A percentile compares a stretch with the other conserved stretches of the same genome.
Conservation (phyloP, 139 green algal species). For the Picochlorum sp. region DNA sequence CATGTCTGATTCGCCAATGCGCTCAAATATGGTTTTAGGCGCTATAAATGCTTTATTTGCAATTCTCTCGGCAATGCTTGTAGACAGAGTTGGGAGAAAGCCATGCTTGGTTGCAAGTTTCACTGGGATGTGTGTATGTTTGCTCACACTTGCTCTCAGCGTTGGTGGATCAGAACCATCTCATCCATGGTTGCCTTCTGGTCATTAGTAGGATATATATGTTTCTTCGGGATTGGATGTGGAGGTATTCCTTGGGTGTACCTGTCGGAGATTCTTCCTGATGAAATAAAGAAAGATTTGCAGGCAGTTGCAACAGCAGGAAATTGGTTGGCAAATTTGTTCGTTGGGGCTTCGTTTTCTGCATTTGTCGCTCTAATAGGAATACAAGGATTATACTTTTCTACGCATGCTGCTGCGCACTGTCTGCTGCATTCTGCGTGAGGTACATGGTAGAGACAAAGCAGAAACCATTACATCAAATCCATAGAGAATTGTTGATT, state of each 20-base stretch:
- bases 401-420: conserved; percentile 37
- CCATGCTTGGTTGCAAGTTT: conserved; percentile 71
- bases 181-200: conserved; percentile 18
- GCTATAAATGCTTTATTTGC: conserved; percentile 81
- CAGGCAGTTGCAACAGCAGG: conserved; percentile 38
- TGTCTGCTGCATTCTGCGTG: conserved; percentile 27
- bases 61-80: conserved; percentile 60
- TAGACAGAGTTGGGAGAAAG: conserved; percentile 75
- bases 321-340: conserved; percentile 45
- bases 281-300: conserved; percentile 53
- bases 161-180: no score
- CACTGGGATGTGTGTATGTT: conserved; percentile 56
- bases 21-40: conserved; percentile 69
- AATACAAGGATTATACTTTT: conserved; percentile 41
- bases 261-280: conserved; percentile 60
- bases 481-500: conserved; percentile 9
- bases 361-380: conserved; percentile 36
- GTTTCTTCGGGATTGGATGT: conserved; percentile 58
- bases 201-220: conserved; percentile 45
- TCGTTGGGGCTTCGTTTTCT: conserved; percentile 39
- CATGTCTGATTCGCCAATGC: conserved; percentile 64
- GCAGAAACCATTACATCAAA: conserved; percentile 9
- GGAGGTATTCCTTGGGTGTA: conserved; percentile 73
- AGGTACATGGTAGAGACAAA: conserved; percentile 52
- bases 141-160: conserved; percentile 27